Evolutionary conservation across 140 eudicot genomes (phyloP).

Genomic region (Ambrosia hybrid): DNA sequence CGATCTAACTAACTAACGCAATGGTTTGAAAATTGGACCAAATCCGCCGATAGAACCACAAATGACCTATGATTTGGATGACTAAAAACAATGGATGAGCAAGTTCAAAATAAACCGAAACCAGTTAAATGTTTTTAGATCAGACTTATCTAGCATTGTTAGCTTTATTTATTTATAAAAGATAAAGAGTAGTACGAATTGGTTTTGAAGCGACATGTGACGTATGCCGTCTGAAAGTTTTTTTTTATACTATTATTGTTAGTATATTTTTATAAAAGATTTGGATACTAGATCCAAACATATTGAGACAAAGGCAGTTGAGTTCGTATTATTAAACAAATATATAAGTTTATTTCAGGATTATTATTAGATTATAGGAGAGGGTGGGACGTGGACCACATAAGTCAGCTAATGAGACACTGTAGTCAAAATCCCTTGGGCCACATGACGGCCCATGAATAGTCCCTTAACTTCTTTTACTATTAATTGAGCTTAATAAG

Average conservation of each 20-base stretch:
- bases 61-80: neutral
- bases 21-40: neutral
- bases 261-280: constrained; percentile 30
- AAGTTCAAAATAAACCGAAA: neutral
- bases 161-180: too few relatives aligned
- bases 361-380: constrained; percentile 3
- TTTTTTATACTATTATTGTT: neutral
- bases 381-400: constrained; percentile 35
- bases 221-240: neutral
- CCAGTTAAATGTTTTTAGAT: neutral
- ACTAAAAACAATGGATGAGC: too few relatives aligned
- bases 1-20: neutral
- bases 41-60: neutral
- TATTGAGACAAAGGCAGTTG: constrained; percentile 67
- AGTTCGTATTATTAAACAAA: constrained; percentile 15
- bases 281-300: constrained; percentile 58
- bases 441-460: neutral
- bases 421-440: constrained; percentile 18
- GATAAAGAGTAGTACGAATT: neutral
- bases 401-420: constrained; percentile 34
- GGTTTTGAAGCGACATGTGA: neutral
- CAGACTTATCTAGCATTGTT: too few relatives aligned
- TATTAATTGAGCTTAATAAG: neutral
- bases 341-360: neutral
- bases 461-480: neutral